Evolutionary conservation across 257 asterid genomes (phyloP).

Genomic region (Rhazya stricta): DNA sequence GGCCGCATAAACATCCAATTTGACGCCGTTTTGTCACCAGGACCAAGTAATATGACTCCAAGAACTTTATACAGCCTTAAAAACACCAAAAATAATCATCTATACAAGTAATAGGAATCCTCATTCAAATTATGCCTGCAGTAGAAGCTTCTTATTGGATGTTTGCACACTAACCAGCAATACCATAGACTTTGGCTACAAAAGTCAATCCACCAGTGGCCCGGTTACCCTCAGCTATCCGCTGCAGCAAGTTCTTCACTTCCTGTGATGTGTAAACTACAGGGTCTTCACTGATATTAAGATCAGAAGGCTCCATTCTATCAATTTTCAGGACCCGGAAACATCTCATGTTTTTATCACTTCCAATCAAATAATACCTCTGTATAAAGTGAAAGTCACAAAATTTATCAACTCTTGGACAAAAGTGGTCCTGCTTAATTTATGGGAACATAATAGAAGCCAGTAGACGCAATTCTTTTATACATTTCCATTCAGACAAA

Average conservation of each 20-base stretch:
- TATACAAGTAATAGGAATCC: slow-evolving; percentile 8
- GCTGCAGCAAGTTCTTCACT: slow-evolving; percentile 83
- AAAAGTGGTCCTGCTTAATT: not conserved
- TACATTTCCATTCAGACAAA: not conserved
- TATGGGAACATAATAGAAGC: not conserved
- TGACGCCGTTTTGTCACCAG: slow-evolving; percentile 88
- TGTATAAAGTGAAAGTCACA: slow-evolving; percentile 20
- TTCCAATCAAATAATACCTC: slow-evolving; percentile 96
- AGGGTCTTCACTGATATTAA: slow-evolving; percentile 93
- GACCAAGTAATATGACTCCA: slow-evolving; percentile 91
- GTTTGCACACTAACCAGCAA: slow-evolving; percentile 63
- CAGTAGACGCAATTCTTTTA: not conserved
- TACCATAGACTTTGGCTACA: slow-evolving; percentile 96
- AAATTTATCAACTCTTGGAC: not conserved
- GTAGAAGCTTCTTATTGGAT: slow-evolving; percentile 9
- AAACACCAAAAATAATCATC: slow-evolving; percentile 15
- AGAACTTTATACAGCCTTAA: slow-evolving; percentile 82
- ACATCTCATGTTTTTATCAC: slow-evolving; percentile 78
- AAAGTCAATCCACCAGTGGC: slow-evolving; percentile 92
- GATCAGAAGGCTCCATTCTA: slow-evolving; percentile 93
- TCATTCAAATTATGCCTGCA: slow-evolving; percentile 1
- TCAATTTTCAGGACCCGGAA: slow-evolving; percentile 90
- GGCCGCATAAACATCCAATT: slow-evolving; percentile 91
- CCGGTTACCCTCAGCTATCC: slow-evolving; percentile 95
- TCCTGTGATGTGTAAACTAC: slow-evolving; percentile 91